Conservation (phyloP, 2,329 filamentous ascomycete genomes). For the Apiospora sp. region DNA sequence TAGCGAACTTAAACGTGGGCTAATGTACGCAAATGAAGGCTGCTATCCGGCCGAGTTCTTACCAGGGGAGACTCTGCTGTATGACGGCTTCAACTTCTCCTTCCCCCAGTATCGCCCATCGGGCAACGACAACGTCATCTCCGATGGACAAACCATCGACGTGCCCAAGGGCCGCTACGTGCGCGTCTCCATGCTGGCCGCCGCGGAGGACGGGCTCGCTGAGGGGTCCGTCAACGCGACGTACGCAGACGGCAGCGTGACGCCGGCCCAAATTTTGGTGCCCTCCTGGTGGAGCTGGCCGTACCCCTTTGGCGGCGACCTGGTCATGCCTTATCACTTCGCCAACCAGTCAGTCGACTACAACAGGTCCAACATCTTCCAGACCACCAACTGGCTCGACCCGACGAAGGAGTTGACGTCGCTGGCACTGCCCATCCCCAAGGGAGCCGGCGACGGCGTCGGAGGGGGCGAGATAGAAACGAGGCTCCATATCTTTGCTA, state of each 20-base stretch:
- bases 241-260: conserved; percentile 29
- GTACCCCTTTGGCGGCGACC: conserved; percentile 32
- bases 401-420: conserved; percentile 29
- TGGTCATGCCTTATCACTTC: conserved; percentile 33
- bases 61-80: conserved; percentile 29
- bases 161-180: conserved; percentile 30
- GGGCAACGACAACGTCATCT: conserved; percentile 33
- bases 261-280: conserved; percentile 28
- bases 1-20: background rate
- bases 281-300: conserved; percentile 33
- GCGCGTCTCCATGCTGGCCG: conserved; percentile 32
- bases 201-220: conserved; percentile 31
- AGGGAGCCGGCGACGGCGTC: conserved; percentile 21
- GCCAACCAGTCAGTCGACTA: conserved; percentile 31
- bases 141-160: conserved; percentile 30
- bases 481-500: conserved; percentile 52
- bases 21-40: background rate
- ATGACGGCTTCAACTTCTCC: conserved; percentile 31
- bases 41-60: conserved; percentile 32
- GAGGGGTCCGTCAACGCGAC: conserved; percentile 31
- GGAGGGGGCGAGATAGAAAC: conserved; percentile 23
- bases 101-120: conserved; percentile 29
- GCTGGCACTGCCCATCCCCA: conserved; percentile 30
- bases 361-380: conserved; percentile 34
- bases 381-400: conserved; percentile 31